Conservation (phyloP, 1,284 basidiomycete genomes). For the Cerioporus squamosus region DNA sequence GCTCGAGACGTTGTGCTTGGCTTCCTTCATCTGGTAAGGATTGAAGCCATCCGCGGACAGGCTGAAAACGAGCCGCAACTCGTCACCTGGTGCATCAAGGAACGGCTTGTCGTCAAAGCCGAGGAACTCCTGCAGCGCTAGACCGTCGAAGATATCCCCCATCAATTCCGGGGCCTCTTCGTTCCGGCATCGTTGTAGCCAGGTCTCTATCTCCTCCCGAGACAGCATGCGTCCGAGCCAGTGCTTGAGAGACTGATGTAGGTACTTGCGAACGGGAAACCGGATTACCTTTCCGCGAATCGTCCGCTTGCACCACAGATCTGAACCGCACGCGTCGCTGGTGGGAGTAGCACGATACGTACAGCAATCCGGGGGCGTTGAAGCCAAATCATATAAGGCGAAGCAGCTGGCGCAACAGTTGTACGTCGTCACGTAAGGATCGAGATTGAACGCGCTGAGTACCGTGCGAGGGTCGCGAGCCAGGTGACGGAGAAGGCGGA, state of each 20-base stretch:
- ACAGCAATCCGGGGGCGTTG: background rate
- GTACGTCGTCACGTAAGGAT: conserved; percentile 3
- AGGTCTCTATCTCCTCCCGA: conserved; percentile 12
- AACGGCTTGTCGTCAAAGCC: conserved; percentile 16
- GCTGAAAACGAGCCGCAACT: conserved; percentile 8
- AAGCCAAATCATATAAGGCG: background rate
- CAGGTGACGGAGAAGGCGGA: background rate
- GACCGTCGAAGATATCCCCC: conserved; percentile 21
- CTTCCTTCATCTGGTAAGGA: conserved; percentile 18
- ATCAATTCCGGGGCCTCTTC: background rate
- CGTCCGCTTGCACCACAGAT: conserved; percentile 1
- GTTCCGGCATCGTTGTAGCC: conserved; percentile 6
- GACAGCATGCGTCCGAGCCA: conserved; percentile 23
- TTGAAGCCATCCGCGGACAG: conserved; percentile 30
- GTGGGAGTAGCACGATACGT: background rate
- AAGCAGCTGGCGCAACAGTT: conserved; percentile 14
- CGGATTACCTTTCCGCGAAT: background rate
- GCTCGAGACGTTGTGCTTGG: conserved; percentile 13
- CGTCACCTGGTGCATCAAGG: background rate
- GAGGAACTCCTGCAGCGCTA: conserved; percentile 9
- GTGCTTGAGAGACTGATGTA: conserved; percentile 18
- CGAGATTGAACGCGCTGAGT: conserved; percentile 8
- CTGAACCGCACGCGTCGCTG: conserved; percentile 4
- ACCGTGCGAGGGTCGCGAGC: conserved; percentile 15
- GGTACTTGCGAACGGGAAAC: conserved; percentile 11